Percentiles rank a stretch among this genome's conserved stretches.
Evolutionary conservation across 1,139 yeast genomes (phyloP).

Genomic region (Hyphopichia buzzinii): DNA sequence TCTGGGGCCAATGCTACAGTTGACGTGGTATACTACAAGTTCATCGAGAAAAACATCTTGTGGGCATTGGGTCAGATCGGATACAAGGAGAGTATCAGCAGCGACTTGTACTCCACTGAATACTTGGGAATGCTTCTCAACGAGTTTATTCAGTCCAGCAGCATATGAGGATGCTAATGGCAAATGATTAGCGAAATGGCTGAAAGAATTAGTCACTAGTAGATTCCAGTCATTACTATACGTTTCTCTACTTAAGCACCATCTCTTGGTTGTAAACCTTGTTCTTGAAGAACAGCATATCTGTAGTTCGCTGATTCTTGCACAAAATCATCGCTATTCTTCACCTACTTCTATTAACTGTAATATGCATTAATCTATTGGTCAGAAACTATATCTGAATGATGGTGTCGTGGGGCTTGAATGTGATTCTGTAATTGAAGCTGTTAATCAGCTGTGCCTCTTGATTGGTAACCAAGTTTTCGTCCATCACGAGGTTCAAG

Average conservation of each 20-base stretch:
- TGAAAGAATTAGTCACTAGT: too few relatives aligned
- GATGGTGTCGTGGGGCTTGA: constrained; percentile 57
- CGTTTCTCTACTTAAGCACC: too few relatives aligned
- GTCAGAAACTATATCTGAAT: constrained; percentile 34
- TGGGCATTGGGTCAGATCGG: constrained; percentile 50
- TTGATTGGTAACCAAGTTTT: constrained; percentile 39
- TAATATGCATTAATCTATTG: constrained; percentile 4
- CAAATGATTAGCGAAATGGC: too few relatives aligned
- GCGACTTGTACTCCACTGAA: constrained; percentile 28
- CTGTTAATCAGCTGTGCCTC: constrained; percentile 51
- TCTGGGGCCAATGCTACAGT: constrained; percentile 29
- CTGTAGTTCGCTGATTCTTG: too few relatives aligned
- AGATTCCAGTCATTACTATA: too few relatives aligned
- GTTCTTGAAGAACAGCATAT: constrained; percentile 3
- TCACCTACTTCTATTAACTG: too few relatives aligned
- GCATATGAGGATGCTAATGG: too few relatives aligned
- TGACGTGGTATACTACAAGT: constrained; percentile 77
- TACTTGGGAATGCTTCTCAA: constrained; percentile 36
- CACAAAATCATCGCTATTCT: too few relatives aligned
- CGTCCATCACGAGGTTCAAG: constrained; percentile 58
- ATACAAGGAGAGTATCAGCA: constrained; percentile 13
- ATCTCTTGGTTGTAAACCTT: too few relatives aligned
- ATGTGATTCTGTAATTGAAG: constrained; percentile 65
- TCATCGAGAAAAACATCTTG: constrained; percentile 61
- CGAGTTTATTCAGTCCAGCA: constrained; percentile 20